These are phyloP conservation scores for Trametes maxima DNA, from an alignment of 768 basidiomycete genomes.

Conservation along the genomic window DNA sequence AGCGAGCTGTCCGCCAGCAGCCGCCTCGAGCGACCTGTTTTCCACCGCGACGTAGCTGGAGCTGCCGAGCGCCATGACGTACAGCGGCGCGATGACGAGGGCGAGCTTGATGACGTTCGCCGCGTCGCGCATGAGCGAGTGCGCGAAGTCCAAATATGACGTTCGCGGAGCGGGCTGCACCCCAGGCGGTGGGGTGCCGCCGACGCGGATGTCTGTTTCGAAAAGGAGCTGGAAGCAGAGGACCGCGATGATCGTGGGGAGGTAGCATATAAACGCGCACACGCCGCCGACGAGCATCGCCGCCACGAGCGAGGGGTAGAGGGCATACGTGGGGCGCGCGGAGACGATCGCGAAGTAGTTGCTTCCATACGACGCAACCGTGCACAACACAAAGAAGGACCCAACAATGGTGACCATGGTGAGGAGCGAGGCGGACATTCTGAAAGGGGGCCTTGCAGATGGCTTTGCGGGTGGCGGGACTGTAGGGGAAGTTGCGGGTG, in stretches of 20 bases:
- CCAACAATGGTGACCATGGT: constrained; percentile 6
- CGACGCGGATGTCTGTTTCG: constrained; percentile 14
- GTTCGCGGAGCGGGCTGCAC: not conserved
- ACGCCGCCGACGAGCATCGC: constrained; percentile 20
- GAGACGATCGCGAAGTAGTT: constrained; percentile 14
- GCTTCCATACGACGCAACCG: constrained; percentile 9
- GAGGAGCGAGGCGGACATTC: constrained; percentile 16
- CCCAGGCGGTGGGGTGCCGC: constrained; percentile 3
- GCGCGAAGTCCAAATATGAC: not conserved
- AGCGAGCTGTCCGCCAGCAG: constrained; percentile 19
- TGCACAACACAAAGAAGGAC: constrained; percentile 2
- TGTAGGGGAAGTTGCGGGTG: not conserved
- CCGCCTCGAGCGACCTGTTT: constrained; percentile 14
- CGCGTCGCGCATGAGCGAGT: constrained; percentile 10
- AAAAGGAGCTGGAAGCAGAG: constrained; percentile 10
- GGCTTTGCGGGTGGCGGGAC: not conserved
- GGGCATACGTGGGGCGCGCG: constrained; percentile 13
- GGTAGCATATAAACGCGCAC: constrained; percentile 20
- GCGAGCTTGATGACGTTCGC: constrained; percentile 21
- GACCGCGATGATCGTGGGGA: constrained; percentile 17
- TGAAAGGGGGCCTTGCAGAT: constrained; percentile 1
- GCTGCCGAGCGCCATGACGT: constrained; percentile 11
- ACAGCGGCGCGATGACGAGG: constrained; percentile 13
- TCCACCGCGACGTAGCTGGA: not conserved
- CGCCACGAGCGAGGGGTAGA: constrained; percentile 16